These are phyloP conservation scores for Podospora australis DNA, from an alignment of 495 filamentous ascomycete genomes.

Conservation along the genomic window DNA sequence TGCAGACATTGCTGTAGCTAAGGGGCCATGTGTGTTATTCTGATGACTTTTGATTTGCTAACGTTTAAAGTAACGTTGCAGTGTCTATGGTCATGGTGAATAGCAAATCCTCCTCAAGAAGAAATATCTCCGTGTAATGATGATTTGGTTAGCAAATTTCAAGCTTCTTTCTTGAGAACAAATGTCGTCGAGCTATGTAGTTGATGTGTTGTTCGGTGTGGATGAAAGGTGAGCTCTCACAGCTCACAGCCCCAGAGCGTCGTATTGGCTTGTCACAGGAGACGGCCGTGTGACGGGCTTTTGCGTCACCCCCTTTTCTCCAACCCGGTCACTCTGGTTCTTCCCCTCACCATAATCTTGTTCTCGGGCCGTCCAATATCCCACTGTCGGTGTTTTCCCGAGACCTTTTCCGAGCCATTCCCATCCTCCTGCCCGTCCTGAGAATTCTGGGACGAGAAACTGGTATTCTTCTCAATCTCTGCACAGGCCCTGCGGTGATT, in stretches of 20 bases:
- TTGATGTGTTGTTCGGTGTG: neutral
- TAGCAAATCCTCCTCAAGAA: neutral
- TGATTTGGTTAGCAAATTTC: neutral
- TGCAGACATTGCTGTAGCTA: neutral
- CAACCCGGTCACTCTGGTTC: conserved; percentile 14
- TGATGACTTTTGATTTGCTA: neutral
- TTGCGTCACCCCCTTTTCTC: conserved; percentile 14
- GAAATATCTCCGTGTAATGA: neutral
- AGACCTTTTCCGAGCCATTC: neutral
- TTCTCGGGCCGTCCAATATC: conserved; percentile 1
- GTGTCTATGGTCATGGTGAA: neutral
- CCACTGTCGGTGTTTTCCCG: neutral
- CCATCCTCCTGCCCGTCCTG: neutral
- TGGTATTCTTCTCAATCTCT: neutral
- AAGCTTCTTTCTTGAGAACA: neutral
- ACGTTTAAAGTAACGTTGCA: too few species aligned
- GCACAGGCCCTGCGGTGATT: neutral
- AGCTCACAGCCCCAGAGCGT: conserved; percentile 21
- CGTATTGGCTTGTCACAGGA: conserved; percentile 21
- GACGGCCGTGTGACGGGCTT: conserved; percentile 12
- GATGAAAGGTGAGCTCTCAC: neutral
- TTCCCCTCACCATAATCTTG: neutral
- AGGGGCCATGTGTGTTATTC: neutral
- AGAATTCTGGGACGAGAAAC: neutral
- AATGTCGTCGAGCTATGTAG: neutral